Percentiles rank a stretch among this genome's conserved stretches.
phyloP scores from a whole-genome alignment of 306 rosid genomes.

The Sindora glabra region DNA sequence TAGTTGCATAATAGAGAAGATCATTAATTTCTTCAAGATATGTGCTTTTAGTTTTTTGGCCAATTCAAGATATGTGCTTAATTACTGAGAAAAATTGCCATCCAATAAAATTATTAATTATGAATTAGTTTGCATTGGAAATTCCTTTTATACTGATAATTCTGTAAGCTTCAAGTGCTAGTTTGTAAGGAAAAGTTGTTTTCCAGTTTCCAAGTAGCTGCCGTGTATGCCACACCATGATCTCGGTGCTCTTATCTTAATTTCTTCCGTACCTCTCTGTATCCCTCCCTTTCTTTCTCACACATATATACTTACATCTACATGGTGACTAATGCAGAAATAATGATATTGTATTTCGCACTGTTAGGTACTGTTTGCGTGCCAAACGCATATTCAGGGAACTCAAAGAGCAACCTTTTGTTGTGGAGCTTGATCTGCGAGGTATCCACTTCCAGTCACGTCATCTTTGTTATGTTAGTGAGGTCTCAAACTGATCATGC shows the following conservation, averaged over 20 bases:
- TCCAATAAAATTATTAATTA: too few relatives aligned
- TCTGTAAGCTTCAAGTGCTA: background rate
- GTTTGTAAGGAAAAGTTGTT: too few relatives aligned
- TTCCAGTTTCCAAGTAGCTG: too few relatives aligned
- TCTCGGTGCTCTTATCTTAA: too few relatives aligned
- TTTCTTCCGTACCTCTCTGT: too few relatives aligned
- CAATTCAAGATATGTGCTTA: too few relatives aligned
- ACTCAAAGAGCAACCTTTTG: conserved; percentile 59
- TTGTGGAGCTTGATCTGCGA: conserved; percentile 84
- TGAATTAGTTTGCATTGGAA: too few relatives aligned
- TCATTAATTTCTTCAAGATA: background rate
- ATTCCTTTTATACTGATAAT: too few relatives aligned
- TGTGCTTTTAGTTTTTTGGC: too few relatives aligned
- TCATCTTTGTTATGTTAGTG: background rate
- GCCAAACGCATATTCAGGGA: conserved; percentile 68
- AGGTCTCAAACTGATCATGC: background rate
- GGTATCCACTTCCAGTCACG: conserved; percentile 27
- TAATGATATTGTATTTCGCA: background rate
- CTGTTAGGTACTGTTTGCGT: conserved; percentile 60
- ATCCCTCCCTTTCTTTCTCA: background rate
- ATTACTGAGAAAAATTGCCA: too few relatives aligned
- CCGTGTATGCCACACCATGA: too few relatives aligned
- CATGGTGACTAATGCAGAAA: background rate
- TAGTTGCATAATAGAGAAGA: background rate
- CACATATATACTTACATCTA: background rate